Conservation (phyloP, 345 rosid genomes). For the Arabidopsis arenosa region DNA sequence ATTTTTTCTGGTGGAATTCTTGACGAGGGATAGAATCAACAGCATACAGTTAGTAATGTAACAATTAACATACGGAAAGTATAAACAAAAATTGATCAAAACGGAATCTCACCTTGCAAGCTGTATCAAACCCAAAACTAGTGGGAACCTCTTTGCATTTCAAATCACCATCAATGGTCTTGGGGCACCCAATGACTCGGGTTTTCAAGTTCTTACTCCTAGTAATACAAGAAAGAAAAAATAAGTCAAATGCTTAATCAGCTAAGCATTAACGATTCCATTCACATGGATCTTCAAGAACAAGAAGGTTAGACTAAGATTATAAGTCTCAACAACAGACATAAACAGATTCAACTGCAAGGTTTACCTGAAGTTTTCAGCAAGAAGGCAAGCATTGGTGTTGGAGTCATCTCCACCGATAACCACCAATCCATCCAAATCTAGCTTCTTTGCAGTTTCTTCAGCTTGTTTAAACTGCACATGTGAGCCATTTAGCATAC, state of each 20-base stretch:
- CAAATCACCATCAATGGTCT: constrained; percentile 99
- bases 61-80: no score
- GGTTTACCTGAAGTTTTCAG: constrained; percentile 87
- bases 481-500: constrained; percentile 1
- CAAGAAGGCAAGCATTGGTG: constrained; percentile 98
- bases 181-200: constrained; percentile 95
- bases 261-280: not conserved
- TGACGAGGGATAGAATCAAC: not conserved
- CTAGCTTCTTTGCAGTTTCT: constrained; percentile 86
- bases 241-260: not conserved
- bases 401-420: constrained; percentile 99
- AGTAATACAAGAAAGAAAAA: no score
- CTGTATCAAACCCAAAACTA: constrained; percentile 99
- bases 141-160: constrained; percentile 96
- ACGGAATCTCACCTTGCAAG: constrained; percentile 80
- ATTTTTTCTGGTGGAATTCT: constrained; percentile 1
- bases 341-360: not conserved
- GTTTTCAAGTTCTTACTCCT: constrained; percentile 89
- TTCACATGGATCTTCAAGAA: constrained; percentile 12
- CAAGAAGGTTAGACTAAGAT: no score
- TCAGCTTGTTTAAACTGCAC: constrained; percentile 97
- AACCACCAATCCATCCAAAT: constrained; percentile 91
- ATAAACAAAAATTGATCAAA: constrained; percentile 2
- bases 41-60: not conserved
- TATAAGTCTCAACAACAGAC: no score